A percentile compares a stretch with the other conserved stretches of the same genome.
Evolutionary conservation across 2,329 filamentous ascomycete species (phyloP).

Genomic region (Aspergillus novofumigatus): DNA sequence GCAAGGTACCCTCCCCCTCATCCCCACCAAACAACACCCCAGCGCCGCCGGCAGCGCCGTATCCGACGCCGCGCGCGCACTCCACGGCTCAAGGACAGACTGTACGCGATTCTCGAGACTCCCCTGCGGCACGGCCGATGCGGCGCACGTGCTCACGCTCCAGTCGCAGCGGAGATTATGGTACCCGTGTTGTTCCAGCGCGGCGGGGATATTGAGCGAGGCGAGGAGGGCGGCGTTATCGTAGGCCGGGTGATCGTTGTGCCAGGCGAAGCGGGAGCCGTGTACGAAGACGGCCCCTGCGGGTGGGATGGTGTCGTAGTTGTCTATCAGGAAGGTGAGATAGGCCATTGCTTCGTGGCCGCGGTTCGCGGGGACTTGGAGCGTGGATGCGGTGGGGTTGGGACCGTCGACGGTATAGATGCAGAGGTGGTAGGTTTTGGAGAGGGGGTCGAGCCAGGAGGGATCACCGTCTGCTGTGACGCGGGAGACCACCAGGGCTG

Average conservation of each 20-base stretch:
- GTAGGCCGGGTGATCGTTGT: conserved; percentile 43
- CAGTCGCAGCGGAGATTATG: conserved; percentile 51
- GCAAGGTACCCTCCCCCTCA: conserved; percentile 27
- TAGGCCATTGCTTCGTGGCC: conserved; percentile 48
- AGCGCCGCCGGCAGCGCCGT: conserved; percentile 34
- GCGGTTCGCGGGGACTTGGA: conserved; percentile 45
- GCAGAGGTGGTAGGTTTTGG: conserved; percentile 43
- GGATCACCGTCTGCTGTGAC: conserved; percentile 40
- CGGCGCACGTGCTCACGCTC: conserved; percentile 42
- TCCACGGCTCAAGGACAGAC: conserved; percentile 41
- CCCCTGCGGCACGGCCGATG: conserved; percentile 35
- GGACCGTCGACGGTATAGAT: conserved; percentile 42
- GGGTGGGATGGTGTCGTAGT: conserved; percentile 38
- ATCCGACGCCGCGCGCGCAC: conserved; percentile 39
- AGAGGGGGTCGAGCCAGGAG: conserved; percentile 40
- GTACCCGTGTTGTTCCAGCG: conserved; percentile 40
- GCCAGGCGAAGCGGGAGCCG: conserved; percentile 43
- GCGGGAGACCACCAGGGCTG: conserved; percentile 44
- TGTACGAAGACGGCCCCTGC: conserved; percentile 43
- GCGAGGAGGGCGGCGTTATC: conserved; percentile 43
- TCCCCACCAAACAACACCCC: conserved; percentile 33
- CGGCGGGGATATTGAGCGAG: conserved; percentile 36
- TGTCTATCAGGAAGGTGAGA: conserved; percentile 46
- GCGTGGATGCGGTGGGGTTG: conserved; percentile 18
- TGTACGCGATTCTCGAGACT: conserved; percentile 39